These are phyloP conservation scores for Cystobasidium onofrii DNA, from an alignment of 768 basidiomycete genomes.

Conservation along the genomic window DNA sequence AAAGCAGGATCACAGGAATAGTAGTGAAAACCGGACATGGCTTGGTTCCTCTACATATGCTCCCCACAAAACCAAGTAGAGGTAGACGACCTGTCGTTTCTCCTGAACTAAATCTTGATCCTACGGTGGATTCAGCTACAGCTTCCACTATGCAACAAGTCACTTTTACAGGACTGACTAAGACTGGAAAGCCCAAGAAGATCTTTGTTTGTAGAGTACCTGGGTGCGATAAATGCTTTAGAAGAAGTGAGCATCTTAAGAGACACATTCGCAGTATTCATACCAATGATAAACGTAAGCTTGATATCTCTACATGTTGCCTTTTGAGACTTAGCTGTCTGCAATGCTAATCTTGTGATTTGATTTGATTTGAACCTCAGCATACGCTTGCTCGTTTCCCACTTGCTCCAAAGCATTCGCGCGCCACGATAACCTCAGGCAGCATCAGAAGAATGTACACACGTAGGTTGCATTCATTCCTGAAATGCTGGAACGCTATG, in stretches of 20 bases:
- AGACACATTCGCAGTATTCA: conserved; percentile 80
- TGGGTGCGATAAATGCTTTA: conserved; percentile 80
- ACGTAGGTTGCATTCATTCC: conserved; percentile 50
- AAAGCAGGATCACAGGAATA: neutral
- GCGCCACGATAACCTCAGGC: conserved; percentile 69
- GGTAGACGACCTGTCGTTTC: conserved; percentile 34
- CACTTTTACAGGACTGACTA: conserved; percentile 34
- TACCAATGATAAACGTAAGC: conserved; percentile 84
- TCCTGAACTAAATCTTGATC: conserved; percentile 20
- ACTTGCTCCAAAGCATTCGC: conserved; percentile 67
- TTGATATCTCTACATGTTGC: neutral
- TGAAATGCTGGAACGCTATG: neutral
- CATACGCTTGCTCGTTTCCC: conserved; percentile 62
- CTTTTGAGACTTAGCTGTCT: too few relatives aligned
- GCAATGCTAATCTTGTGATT: too few relatives aligned
- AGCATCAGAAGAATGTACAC: conserved; percentile 49
- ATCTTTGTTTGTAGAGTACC: conserved; percentile 57
- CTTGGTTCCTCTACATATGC: conserved; percentile 53
- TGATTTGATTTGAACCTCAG: too few relatives aligned
- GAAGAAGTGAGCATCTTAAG: conserved; percentile 80
- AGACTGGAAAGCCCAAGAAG: conserved; percentile 38
- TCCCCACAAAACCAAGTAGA: conserved; percentile 37
- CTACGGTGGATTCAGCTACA: conserved; percentile 7
- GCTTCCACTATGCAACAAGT: conserved; percentile 30
- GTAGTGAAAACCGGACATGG: conserved; percentile 44